A percentile compares a stretch with the other conserved stretches of the same genome.
Evolutionary conservation across 768 basidiomycete genomes (phyloP).

Genomic region (Sarcomyxa edulis): DNA sequence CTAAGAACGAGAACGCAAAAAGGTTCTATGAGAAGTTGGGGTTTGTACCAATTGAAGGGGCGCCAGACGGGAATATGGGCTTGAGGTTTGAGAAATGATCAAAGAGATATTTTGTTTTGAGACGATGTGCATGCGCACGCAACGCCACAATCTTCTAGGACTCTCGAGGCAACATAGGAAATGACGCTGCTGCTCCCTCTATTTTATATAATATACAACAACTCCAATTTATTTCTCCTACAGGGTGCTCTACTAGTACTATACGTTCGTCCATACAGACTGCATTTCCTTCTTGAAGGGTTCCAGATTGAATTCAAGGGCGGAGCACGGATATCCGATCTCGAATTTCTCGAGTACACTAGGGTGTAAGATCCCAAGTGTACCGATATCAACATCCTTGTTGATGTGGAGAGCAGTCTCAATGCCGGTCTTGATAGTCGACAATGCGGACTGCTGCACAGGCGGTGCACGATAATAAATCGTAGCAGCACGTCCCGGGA

Average conservation of each 20-base stretch:
- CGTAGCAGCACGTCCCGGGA: slow-evolving; percentile 91
- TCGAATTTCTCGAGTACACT: slow-evolving; percentile 90
- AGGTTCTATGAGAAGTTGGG: slow-evolving; percentile 61
- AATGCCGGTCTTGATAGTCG: slow-evolving; percentile 36
- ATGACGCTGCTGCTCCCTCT: too few relatives aligned
- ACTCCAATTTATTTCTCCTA: too few relatives aligned
- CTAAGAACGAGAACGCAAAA: slow-evolving; percentile 53
- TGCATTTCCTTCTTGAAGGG: slow-evolving; percentile 81
- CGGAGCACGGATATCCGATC: slow-evolving; percentile 91
- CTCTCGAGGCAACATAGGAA: too few relatives aligned
- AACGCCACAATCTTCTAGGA: too few relatives aligned
- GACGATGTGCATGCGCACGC: too few relatives aligned
- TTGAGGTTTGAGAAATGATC: slow-evolving; percentile 41
- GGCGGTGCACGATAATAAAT: slow-evolving; percentile 77
- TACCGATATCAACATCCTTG: slow-evolving; percentile 74
- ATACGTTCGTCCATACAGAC: slow-evolving; percentile 51
- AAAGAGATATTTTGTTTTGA: not conserved
- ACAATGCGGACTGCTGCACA: slow-evolving; percentile 23
- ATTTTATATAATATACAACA: too few relatives aligned
- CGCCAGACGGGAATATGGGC: slow-evolving; percentile 46
- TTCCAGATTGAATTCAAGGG: slow-evolving; percentile 90
- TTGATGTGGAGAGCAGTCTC: slow-evolving; percentile 35
- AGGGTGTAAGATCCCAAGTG: slow-evolving; percentile 92
- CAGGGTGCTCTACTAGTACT: slow-evolving; percentile 22
- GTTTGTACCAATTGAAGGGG: slow-evolving; percentile 52